phyloP scores from a whole-genome alignment of 2,329 filamentous ascomycete genomes.

The Diplocarpon mali region DNA sequence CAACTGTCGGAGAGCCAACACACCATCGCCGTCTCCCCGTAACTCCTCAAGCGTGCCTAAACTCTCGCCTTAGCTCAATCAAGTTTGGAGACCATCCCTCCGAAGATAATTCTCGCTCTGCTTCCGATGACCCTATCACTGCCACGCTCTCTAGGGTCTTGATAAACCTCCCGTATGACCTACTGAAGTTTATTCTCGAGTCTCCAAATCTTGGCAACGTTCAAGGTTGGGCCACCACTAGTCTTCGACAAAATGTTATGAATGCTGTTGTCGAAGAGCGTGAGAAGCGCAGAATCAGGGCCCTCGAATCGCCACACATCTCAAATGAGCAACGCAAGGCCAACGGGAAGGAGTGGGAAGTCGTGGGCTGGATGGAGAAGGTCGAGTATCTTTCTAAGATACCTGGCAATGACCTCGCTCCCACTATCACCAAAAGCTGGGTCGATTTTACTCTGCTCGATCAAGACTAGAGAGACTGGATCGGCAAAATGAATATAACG shows the following conservation, averaged over 20 bases:
- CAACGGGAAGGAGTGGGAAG: constrained; percentile 23
- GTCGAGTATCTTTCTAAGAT: constrained; percentile 11
- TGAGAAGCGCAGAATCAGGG: constrained; percentile 38
- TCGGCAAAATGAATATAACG: constrained; percentile 5
- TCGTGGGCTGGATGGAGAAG: constrained; percentile 27
- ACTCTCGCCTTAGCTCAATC: constrained; percentile 50
- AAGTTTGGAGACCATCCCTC: constrained; percentile 55
- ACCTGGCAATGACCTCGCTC: constrained; percentile 16
- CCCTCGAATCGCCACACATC: constrained; percentile 14
- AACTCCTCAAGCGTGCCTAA: constrained; percentile 26
- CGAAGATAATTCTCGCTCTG: constrained; percentile 28
- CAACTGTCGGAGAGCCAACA: constrained; percentile 33
- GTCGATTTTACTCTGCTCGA: constrained; percentile 17
- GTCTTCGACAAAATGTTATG: constrained; percentile 38
- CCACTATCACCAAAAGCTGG: constrained; percentile 19
- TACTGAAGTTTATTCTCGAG: constrained; percentile 56
- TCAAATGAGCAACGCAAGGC: constrained; percentile 22
- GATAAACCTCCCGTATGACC: constrained; percentile 56
- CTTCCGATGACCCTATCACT: constrained; percentile 25
- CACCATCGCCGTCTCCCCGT: constrained; percentile 37
- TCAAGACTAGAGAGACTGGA: constrained; percentile 3
- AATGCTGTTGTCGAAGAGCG: constrained; percentile 43
- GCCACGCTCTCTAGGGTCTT: constrained; percentile 53
- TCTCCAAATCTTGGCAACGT: constrained; percentile 42
- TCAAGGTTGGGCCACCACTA: constrained; percentile 37